Evolutionary conservation across 1,139 yeast genomes (phyloP).

Genomic region (Ogataea hybrid): DNA sequence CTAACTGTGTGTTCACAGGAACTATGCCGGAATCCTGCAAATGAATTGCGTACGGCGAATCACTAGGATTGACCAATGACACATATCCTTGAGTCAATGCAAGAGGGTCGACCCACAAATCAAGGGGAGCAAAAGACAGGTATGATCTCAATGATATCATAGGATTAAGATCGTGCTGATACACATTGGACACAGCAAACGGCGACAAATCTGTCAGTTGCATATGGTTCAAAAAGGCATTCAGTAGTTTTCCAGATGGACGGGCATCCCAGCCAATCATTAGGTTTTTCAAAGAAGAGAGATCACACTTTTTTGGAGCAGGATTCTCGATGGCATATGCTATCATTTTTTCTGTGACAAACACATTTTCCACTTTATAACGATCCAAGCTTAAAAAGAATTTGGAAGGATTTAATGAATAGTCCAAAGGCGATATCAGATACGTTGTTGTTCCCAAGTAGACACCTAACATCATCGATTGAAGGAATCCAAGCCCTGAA

Average conservation of each 20-base stretch:
- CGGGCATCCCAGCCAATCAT: slow-evolving; percentile 81
- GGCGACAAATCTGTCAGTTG: slow-evolving; percentile 64
- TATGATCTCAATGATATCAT: slow-evolving; percentile 83
- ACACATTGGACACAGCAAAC: slow-evolving; percentile 73
- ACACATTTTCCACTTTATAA: slow-evolving; percentile 81
- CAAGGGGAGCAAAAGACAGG: slow-evolving; percentile 89
- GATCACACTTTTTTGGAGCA: slow-evolving; percentile 63
- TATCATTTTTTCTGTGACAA: slow-evolving; percentile 82
- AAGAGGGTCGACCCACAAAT: slow-evolving; percentile 80
- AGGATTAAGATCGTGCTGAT: slow-evolving; percentile 79
- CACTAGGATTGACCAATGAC: slow-evolving; percentile 73
- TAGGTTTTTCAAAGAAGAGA: slow-evolving; percentile 70
- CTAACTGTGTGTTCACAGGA: slow-evolving; percentile 90
- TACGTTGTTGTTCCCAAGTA: slow-evolving; percentile 86
- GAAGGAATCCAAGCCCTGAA: slow-evolving; percentile 83
- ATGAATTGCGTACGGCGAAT: slow-evolving; percentile 61
- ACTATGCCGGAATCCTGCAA: slow-evolving; percentile 96
- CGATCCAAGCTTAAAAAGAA: slow-evolving; percentile 74
- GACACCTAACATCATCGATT: slow-evolving; percentile 77
- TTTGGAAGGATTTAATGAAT: slow-evolving; percentile 69
- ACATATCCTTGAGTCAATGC: slow-evolving; percentile 88
- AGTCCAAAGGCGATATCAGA: slow-evolving; percentile 75
- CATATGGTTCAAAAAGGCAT: slow-evolving; percentile 61
- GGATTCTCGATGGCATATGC: slow-evolving; percentile 45
- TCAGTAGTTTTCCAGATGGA: slow-evolving; percentile 62